Evolutionary conservation across 129 eudicot genomes (phyloP).

Genomic region (Centella asiatica): DNA sequence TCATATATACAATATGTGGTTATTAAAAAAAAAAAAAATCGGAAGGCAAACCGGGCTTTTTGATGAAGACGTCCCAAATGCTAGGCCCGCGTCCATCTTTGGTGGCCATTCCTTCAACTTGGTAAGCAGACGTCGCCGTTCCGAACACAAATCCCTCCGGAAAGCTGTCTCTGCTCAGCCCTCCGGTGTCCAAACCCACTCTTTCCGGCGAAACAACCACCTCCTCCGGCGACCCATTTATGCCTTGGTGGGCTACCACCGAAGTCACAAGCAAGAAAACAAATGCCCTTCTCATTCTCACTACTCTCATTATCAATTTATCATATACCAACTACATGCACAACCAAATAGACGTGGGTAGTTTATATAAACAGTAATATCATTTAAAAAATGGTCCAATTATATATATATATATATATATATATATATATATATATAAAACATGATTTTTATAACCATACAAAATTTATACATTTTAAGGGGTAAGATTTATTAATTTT

Average conservation of each 20-base stretch:
- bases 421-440: too few relatives aligned
- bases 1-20: background rate
- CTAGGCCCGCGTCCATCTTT: constrained; percentile 83
- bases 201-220: background rate
- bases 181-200: constrained; percentile 6
- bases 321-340: too few relatives aligned
- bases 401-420: too few relatives aligned
- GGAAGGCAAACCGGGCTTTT: constrained; percentile 60
- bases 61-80: constrained; percentile 81
- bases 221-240: background rate
- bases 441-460: too few relatives aligned
- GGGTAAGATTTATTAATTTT: too few relatives aligned
- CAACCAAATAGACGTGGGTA: too few relatives aligned
- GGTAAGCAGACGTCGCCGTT: constrained; percentile 89
- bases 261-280: background rate
- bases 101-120: constrained; percentile 77
- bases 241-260: background rate
- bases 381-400: too few relatives aligned
- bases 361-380: too few relatives aligned
- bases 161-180: constrained; percentile 42
- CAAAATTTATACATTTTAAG: too few relatives aligned
- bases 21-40: background rate
- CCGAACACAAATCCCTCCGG: constrained; percentile 70
- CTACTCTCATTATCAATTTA: too few relatives aligned
- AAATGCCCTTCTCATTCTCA: background rate